Conservation (phyloP, 2,329 filamentous ascomycete species). For the Nothophoma quercina region DNA sequence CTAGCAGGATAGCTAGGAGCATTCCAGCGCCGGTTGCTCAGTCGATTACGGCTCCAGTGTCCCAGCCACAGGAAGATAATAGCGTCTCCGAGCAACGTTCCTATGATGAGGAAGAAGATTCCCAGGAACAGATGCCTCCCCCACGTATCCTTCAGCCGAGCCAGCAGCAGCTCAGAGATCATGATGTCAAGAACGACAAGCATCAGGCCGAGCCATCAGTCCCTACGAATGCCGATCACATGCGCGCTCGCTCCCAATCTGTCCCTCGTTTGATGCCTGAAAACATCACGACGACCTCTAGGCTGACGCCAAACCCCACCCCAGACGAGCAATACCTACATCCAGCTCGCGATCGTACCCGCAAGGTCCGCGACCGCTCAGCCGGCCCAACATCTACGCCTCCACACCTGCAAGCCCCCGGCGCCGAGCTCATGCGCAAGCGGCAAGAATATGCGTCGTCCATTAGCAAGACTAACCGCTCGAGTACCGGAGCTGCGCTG, state of each 20-base stretch:
- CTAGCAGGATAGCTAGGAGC: not conserved
- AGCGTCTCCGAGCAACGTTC: not conserved
- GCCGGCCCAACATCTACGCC: not conserved
- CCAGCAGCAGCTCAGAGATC: not conserved
- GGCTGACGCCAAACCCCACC: not conserved
- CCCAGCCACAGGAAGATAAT: not conserved
- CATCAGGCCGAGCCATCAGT: not conserved
- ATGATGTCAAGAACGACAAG: not conserved
- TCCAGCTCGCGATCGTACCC: not conserved
- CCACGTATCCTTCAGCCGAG: not conserved
- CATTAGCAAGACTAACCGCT: not conserved
- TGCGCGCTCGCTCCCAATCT: not conserved
- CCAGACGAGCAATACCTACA: not conserved
- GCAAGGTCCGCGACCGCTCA: not conserved
- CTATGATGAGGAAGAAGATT: not conserved
- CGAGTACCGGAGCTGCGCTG: not conserved
- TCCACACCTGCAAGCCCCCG: not conserved
- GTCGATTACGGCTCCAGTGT: not conserved
- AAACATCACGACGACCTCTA: not conserved
- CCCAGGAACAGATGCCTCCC: not conserved
- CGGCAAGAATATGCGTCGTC: conserved; percentile 14
- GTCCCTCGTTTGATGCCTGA: not conserved
- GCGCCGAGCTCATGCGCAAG: conserved; percentile 13
- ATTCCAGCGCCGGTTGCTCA: not conserved
- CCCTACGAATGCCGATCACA: not conserved